Evolutionary conservation across 345 rosid genomes (phyloP).

Genomic region (Raphanus sativus): DNA sequence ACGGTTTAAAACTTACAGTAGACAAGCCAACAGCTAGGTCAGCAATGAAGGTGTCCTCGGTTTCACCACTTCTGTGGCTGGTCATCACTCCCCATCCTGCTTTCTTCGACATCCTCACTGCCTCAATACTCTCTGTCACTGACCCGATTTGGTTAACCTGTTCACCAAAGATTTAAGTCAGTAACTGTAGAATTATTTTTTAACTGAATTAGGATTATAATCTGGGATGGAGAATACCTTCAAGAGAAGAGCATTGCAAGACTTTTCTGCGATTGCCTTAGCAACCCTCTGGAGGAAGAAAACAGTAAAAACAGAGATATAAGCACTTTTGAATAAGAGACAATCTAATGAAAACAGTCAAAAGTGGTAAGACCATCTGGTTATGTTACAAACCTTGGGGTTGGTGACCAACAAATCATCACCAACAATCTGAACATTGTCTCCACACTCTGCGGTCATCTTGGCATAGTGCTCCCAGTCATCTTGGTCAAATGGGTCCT

Average conservation of each 20-base stretch:
- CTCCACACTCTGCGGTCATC: slow-evolving; percentile 78
- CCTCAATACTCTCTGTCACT: slow-evolving; percentile 97
- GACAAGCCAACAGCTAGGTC: slow-evolving; percentile 93
- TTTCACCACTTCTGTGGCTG: slow-evolving; percentile 97
- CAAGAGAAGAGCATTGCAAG: slow-evolving; percentile 94
- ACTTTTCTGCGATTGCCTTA: slow-evolving; percentile 82
- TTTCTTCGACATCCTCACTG: slow-evolving; percentile 92
- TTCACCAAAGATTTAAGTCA: slow-evolving; percentile 2
- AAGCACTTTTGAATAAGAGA: background rate
- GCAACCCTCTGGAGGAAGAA: slow-evolving; percentile 67
- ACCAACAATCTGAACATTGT: slow-evolving; percentile 83
- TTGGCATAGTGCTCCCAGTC: slow-evolving; percentile 90
- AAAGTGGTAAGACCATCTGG: background rate
- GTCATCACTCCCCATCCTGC: slow-evolving; percentile 99
- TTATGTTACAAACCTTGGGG: slow-evolving; percentile 60
- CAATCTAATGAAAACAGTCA: background rate
- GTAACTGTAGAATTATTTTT: background rate
- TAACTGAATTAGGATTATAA: background rate
- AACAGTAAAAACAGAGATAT: background rate
- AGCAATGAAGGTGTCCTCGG: slow-evolving; percentile 97
- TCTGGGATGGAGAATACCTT: slow-evolving; percentile 49
- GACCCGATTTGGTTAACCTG: slow-evolving; percentile 99
- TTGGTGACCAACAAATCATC: slow-evolving; percentile 98
- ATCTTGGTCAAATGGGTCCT: slow-evolving; percentile 98
- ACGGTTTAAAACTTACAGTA: slow-evolving; percentile 51